Evolutionary conservation across 345 rosid species (phyloP), one percentile per base, ranked within the genome.

Genomic region (Eutrema heterophyllum): DNA sequence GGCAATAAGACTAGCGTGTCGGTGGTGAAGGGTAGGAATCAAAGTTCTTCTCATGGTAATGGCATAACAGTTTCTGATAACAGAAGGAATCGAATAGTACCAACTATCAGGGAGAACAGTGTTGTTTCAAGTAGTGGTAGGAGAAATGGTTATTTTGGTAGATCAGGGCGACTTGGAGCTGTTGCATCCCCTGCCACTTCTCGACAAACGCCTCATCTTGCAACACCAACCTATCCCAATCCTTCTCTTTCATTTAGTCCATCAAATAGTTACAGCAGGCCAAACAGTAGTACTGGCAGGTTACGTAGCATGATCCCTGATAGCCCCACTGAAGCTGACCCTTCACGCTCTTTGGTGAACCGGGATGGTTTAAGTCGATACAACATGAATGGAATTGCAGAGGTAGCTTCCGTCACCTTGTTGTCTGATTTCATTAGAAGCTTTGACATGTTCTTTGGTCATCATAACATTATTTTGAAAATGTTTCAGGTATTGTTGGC

Each of bases 361-460:
- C 79, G 61, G 45, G 89, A 85, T 64, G 78, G 82, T 78, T 83
- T 87, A 64, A 82, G 81, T 48, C 87, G 71, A 51, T 86, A 80
- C 82, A 84, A 82, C 74, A 85, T 86, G 86, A 92, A 87, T 68
- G 96, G 88, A 49, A 81, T 89, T 72, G 97, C 92, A 35, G 99
- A 89, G 98, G 98, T 94, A 82, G 24, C 27, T 59, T 64, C 24
- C 38, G 1, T 56, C 51, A 15, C 54, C 60, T 24, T 52, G 58
- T 60, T 58, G 27, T 53, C 73, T 74, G 43, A 13, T 79, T 44
- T 74, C 50, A 54, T 9, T 72, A 73, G 78, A 48, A 45, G 44
- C 52, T 64, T 70, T 70, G 54, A 13, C 30, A 64, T 63, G 53
- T 55, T 70, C 53, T 0, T 18, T 24, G 41, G 55, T 39, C 11